Percentiles rank a stretch among this genome's conserved stretches.
These are phyloP conservation scores for Plantago ovata DNA, from an alignment of 257 asterid genomes.

Conservation along the genomic window DNA sequence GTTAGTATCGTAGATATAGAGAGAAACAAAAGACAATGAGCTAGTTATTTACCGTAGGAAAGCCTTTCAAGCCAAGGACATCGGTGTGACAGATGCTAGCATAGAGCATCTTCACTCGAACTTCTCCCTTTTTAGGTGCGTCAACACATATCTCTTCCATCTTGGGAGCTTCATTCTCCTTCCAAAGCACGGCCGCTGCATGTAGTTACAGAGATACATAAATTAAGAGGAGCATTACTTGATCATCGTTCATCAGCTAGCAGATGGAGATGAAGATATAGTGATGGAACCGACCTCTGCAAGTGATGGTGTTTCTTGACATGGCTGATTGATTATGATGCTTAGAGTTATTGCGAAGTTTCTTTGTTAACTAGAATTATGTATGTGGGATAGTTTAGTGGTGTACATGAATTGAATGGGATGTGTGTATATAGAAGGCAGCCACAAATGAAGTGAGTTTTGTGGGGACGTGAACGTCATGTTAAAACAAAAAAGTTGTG, in stretches of 20 bases:
- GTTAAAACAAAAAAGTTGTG: neutral
- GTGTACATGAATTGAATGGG: neutral
- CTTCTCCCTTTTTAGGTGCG: conserved; percentile 50
- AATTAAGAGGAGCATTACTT: no score
- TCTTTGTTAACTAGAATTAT: neutral
- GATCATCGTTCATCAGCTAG: no score
- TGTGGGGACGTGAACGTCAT: neutral
- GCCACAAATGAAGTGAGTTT: neutral
- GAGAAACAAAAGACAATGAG: neutral
- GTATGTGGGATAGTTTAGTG: neutral
- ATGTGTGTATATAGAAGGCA: neutral
- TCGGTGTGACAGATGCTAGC: conserved; percentile 68
- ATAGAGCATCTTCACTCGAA: conserved; percentile 48
- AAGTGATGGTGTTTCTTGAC: conserved; percentile 21
- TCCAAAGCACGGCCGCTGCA: conserved; percentile 58
- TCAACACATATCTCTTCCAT: conserved; percentile 52
- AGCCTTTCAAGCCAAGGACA: conserved; percentile 44
- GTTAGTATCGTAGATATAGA: neutral
- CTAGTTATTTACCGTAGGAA: conserved; percentile 30
- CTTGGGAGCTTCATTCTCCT: conserved; percentile 37
- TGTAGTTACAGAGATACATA: neutral
- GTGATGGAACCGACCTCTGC: conserved; percentile 29
- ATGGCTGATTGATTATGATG: neutral
- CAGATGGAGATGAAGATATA: neutral
- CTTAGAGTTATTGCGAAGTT: neutral